Evolutionary conservation across 164 flowering plant species (phyloP), one percentile per base, ranked within the genome.

Genomic region (Nelumbo lutea): DNA sequence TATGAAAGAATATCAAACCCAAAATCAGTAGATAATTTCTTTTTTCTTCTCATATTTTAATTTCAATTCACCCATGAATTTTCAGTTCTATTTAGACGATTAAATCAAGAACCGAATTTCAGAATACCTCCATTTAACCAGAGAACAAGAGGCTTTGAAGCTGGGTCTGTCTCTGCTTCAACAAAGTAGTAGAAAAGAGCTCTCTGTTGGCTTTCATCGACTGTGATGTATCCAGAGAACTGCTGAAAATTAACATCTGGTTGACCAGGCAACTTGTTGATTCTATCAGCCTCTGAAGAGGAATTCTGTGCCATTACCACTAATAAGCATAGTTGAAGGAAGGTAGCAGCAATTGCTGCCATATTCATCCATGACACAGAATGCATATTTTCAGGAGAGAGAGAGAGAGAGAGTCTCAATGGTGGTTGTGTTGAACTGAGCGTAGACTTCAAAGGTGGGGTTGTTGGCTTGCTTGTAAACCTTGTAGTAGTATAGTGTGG

Each of bases 91-190:
- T 3, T 1, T 15, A 53, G 15, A 53, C 3, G 13, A 53, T 53
- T 4, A 53, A 53, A 11, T 53, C 1, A 13, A 53, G 14, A 53
- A 53, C n/a, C 3, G 3, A 57, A 5, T 13, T 55, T 15, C 40
- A 57, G 2, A 5, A 39, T 64, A 84, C 87, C 87, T 75, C 85
- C 85, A 74, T 80, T 79, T 50, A 82, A 65, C 87, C 85, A 78
- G 2, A 81, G 79, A 65, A 80, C 81, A 41, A 81, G 81, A 51
- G 86, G 87, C 70, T 69, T 74, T 64, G 80, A 64, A 68, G 73
- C 62, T 41, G 85, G 68, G 61, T 77, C 56, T 1, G 71, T 62
- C 68, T 81, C 79, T 48, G 86, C 80, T 68, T 81, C 79, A 64
- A 74, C 86, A 72, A 81, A 81, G 72, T 78, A 78, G 69, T 79